Evolutionary conservation across 1,139 yeast genomes (phyloP), one percentile per base, ranked within the genome.

Genomic region (Magnusiomyces ingens): DNA sequence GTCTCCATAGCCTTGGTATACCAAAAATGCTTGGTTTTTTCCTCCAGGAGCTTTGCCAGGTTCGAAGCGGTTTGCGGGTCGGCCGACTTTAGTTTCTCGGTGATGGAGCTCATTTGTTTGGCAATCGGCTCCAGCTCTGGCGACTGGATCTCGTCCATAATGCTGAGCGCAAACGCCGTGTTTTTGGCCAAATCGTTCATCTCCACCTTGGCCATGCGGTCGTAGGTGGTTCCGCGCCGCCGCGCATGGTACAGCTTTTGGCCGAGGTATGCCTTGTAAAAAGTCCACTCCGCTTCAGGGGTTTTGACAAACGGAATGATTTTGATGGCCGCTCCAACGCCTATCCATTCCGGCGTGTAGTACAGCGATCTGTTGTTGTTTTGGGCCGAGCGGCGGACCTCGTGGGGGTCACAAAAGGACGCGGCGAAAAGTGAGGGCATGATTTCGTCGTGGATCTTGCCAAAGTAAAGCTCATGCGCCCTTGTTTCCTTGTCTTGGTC

Each of bases 1-100:
- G 67, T 64, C 41, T 63, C 60, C 13, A 64, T 12, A 5, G 40
- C 40, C 11, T n/a, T 12, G 8, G 17, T 36, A 12, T 36, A 36
- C 40, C 40, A 36, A 36, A 36, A 36, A 4, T 12, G n/a, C 11
- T 36, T 36, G 4, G 40, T 36, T n/a, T 36, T 36, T 36, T 12
- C 17, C 11, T 36, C 40, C 40, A 36, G n/a, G 11, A 5, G 4
- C 40, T 12, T 36, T 36, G 4, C 40, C 17, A 36, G n/a, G 17
- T 12, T 12, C 11, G 4, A 5, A 5, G 40, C 17, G 4, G 40
- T 13, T 36, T 36, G 40, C 11, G 17, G n/a, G 5, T 36, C 17
- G 5, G n/a, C 40, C n/a, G n/a, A n/a, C n/a, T 36, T 13, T n/a
- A 36, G 40, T 36, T 36, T 36, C n/a, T 36, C 40, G 4, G 40